phyloP scores from a whole-genome alignment of 192 early-diverging fungal species.

The Linderina pennispora region DNA sequence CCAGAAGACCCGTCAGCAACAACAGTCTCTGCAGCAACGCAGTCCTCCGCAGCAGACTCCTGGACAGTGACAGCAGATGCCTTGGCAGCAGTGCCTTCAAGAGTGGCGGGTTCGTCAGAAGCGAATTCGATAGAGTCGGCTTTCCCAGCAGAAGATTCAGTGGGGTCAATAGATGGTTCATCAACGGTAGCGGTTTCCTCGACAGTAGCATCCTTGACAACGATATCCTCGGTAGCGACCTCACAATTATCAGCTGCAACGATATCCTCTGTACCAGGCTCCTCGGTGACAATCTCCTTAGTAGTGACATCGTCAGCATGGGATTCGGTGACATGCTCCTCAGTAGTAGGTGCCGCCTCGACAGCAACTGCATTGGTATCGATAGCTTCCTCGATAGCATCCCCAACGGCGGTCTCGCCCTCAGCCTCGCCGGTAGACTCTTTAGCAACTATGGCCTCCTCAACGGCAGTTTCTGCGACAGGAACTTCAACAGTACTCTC shows the following conservation, averaged over 20 bases:
- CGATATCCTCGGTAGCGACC: not conserved
- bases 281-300: not conserved
- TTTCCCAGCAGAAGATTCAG: not conserved
- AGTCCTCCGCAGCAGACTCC: not conserved
- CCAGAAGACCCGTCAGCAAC: not conserved
- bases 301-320: not conserved
- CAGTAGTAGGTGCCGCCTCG: not conserved
- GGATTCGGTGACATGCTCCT: not conserved
- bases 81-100: not conserved
- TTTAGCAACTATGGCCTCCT: not conserved
- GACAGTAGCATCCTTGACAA: not conserved
- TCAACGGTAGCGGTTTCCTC: not conserved
- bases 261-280: not conserved
- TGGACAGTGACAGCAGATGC: not conserved
- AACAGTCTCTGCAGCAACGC: not conserved
- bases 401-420: not conserved
- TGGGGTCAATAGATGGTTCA: not conserved
- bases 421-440: not conserved
- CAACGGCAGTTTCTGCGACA: not conserved
- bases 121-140: not conserved
- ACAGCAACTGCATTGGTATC: not conserved
- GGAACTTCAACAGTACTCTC: not conserved
- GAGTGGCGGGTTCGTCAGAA: not conserved
- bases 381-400: too few species aligned
- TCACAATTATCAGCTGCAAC: not conserved